Base-by-base conservation (phyloP, 2,329 filamentous ascomycete species). In the Aspergillus pseudonomiae region DNA sequence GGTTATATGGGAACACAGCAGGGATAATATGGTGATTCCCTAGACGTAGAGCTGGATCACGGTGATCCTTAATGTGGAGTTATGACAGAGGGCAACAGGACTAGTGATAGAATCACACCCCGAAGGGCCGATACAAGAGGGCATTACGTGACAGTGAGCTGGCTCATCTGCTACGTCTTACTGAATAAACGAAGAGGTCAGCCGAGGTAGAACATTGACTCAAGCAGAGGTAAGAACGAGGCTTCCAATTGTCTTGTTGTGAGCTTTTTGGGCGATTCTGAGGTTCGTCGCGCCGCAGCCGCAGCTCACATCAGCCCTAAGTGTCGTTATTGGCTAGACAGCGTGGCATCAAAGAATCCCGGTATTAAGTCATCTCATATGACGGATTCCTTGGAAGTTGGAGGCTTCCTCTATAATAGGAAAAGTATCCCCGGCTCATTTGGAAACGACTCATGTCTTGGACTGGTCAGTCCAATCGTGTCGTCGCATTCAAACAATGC, bases 21-120 rank as follows among this genome's bases (percentile, higher is more conserved):
- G 26, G 9, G 19, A 39, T 24, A 62, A 62, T 21, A 48, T 34
- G 28, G 55, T 24, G 54, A 48, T 46, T 32, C 41, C 61, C 61
- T 59, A 56, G n/a, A 63, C 56, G 41, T 59, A 50, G 48, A 63
- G 57, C n/a, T 59, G 61, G 21, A 59, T 55, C 34, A 59, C 50
- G 24, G 61, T 57, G 36, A 63, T 63, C 56, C 55, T 63, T 50
- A 41, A 56, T 19, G 36, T 24, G 16, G 57, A 6, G 61, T 30
- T 57, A 63, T 63, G 34, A 30, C 4, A 6, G 30, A 16, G 14
- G 28, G 26, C 24, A 30, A 50, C 6, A 9, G 4, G 28, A 32
- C 9, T 19, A 50, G 19, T 9, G 26, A 19, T 28, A 1, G 48
- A 6, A 12, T 32, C 16, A 7, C 32, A 4, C 48, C 28, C 6